These are phyloP conservation scores for Penicillium ochrochloron DNA, from an alignment of 495 filamentous ascomycete species.

Conservation along the genomic window DNA sequence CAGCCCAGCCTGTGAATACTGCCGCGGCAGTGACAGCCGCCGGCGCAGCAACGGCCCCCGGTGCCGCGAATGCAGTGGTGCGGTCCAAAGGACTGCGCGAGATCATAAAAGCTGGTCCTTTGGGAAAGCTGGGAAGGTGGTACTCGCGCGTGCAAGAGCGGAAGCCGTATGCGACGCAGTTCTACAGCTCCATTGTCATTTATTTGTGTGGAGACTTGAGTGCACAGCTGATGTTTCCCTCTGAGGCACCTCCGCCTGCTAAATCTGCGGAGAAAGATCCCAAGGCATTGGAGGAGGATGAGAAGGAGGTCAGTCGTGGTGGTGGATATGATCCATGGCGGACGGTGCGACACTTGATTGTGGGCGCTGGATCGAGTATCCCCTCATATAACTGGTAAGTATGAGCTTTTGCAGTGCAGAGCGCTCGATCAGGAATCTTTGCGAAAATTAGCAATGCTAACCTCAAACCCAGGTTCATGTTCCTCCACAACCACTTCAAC, in stretches of 20 bases:
- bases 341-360: conserved; percentile 71
- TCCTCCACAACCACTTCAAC: conserved; percentile 79
- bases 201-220: conserved; percentile 81
- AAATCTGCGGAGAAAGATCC: conserved; percentile 8
- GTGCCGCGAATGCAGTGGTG: conserved; percentile 48
- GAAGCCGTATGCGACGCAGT: conserved; percentile 77
- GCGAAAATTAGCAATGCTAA: conserved; percentile 10
- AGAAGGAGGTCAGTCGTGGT: conserved; percentile 36
- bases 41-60: conserved; percentile 30
- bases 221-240: conserved; percentile 66
- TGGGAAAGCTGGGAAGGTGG: conserved; percentile 44
- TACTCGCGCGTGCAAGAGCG: conserved; percentile 73
- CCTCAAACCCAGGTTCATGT: conserved; percentile 68
- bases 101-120: conserved; percentile 59
- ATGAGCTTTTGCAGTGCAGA: not conserved
- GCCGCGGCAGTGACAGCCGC: conserved; percentile 21
- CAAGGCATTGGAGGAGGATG: conserved; percentile 7
- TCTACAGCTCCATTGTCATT: conserved; percentile 73
- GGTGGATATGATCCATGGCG: conserved; percentile 70
- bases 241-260: conserved; percentile 28
- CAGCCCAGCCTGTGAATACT: conserved; percentile 14
- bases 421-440: not conserved
- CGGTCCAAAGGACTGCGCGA: conserved; percentile 62
- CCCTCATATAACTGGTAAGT: conserved; percentile 79
- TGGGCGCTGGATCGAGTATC: conserved; percentile 72